These are phyloP conservation scores for Tuber aestivum DNA, from an alignment of 495 filamentous ascomycete genomes.

Conservation along the genomic window DNA sequence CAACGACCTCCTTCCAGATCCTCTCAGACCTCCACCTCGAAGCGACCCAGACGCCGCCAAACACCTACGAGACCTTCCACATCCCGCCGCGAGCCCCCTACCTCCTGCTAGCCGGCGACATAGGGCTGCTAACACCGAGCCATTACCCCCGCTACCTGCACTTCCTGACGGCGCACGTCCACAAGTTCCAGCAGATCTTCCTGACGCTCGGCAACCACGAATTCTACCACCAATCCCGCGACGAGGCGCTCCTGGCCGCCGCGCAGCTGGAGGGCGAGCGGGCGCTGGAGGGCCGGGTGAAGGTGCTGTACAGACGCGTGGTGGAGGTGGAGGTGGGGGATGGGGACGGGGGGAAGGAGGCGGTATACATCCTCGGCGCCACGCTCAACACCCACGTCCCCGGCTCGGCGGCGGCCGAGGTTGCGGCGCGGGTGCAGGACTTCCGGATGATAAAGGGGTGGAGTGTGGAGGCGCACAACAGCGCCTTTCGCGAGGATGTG, in stretches of 20 bases:
- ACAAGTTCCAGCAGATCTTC: slow-evolving; percentile 49
- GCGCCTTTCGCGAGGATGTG: slow-evolving; percentile 46
- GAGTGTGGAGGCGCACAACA: slow-evolving; percentile 50
- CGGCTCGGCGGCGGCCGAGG: slow-evolving; percentile 42
- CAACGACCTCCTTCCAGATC: slow-evolving; percentile 47
- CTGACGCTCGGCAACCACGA: slow-evolving; percentile 57
- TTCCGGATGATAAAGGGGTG: slow-evolving; percentile 51
- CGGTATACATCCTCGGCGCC: slow-evolving; percentile 48
- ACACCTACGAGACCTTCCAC: slow-evolving; percentile 50
- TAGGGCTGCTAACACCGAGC: slow-evolving; percentile 48
- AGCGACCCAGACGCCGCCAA: slow-evolving; percentile 30
- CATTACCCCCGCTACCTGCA: slow-evolving; percentile 52
- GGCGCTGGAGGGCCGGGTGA: slow-evolving; percentile 45
- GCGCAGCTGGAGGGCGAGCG: slow-evolving; percentile 47
- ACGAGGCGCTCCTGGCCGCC: slow-evolving; percentile 46
- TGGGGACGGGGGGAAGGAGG: background rate
- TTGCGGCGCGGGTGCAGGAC: slow-evolving; percentile 48
- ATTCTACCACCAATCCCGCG: slow-evolving; percentile 50
- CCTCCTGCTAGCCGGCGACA: slow-evolving; percentile 56
- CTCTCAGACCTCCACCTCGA: slow-evolving; percentile 58
- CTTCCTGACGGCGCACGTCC: slow-evolving; percentile 50
- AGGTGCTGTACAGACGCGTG: slow-evolving; percentile 48
- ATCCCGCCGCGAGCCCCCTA: slow-evolving; percentile 49
- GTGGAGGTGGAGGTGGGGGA: slow-evolving; percentile 39
- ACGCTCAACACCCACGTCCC: slow-evolving; percentile 55